Base-by-base conservation (phyloP, 768 basidiomycete genomes). In the Lepiota subincarnata region DNA sequence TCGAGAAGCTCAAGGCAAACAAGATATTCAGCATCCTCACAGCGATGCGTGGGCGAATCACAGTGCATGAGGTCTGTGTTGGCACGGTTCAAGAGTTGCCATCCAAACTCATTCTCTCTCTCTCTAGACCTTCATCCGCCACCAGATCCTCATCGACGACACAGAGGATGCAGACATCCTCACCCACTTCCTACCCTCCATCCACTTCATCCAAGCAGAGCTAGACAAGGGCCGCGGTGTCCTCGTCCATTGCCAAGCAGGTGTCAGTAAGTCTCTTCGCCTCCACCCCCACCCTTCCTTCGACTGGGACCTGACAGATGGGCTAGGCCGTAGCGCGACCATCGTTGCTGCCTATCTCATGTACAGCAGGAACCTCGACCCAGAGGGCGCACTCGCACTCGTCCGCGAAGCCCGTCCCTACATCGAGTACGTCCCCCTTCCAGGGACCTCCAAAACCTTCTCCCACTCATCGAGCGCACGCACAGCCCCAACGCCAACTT, bases 341-440 rank as follows among this genome's bases (percentile, higher is more conserved):
- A 84, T 96, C 43, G 86, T 89, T 6, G 85, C 91, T 1, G 94
- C 93, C 3, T 97, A 92, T 63, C 72, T 97, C 41, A 95, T 97
- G 90, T 81, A 87, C 61, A 78, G 80, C 3, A 73, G 76, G 57
- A 75, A 82, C 47, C 57, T 80, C 24, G 80, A 85, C 55, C 72
- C 78, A 0, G 70, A 78, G 10, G 69, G 74, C 18, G 92, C 94
- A 4, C 68, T 97, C 11, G 79, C 83, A 19, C 70, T 87, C 57
- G 84, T 96, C 56, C 74, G 75, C 51, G 69, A 78, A 52, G 80
- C 76, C 16, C 78, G 94, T 8, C 88, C 91, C 0, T 70, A 73
- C 49, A 75, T 89, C 13, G 81, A 87, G 92, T 95, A 63, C 59
- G 87, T 51, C 2, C 44, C 14, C n/a, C 6, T 39, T 46, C 12